Conservation (phyloP, 139 green algal species). For the Nannochloris sp. region DNA sequence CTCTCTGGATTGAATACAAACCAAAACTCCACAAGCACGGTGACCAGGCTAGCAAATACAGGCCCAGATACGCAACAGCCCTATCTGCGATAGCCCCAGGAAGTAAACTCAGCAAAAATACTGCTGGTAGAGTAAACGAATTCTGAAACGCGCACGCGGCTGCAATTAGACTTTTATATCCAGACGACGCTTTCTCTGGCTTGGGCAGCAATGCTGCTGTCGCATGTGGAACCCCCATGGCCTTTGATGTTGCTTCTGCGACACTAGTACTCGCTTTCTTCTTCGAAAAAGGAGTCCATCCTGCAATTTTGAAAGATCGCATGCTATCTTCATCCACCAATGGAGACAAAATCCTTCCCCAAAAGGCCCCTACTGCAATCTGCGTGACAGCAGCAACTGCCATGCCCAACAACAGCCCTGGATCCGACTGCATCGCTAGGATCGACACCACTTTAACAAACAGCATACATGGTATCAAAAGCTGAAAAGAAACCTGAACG, state of each 20-base stretch:
- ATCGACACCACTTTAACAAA: slow-evolving; percentile 50
- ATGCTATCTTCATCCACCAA: slow-evolving; percentile 14
- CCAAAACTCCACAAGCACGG: slow-evolving; percentile 49
- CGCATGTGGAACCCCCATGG: slow-evolving; percentile 23
- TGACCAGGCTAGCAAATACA: slow-evolving; percentile 49
- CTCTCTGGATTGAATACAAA: slow-evolving; percentile 17
- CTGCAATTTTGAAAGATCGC: background rate
- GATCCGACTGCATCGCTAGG: slow-evolving; percentile 13
- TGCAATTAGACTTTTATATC: slow-evolving; percentile 29
- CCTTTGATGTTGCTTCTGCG: slow-evolving; percentile 22
- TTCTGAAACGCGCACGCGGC: slow-evolving; percentile 56
- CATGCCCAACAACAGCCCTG: slow-evolving; percentile 20
- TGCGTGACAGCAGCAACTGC: slow-evolving; percentile 10
- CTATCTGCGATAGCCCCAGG: slow-evolving; percentile 10
- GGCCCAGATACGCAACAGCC: slow-evolving; percentile 23
- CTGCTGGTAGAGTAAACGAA: slow-evolving; percentile 50
- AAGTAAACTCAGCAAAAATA: slow-evolving; percentile 50
- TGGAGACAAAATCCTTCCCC: slow-evolving; percentile 12
- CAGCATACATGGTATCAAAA: slow-evolving; percentile 53
- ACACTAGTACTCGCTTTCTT: slow-evolving; percentile 5
- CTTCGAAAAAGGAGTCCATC: background rate
- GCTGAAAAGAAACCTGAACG: slow-evolving; percentile 43
- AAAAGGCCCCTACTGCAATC: slow-evolving; percentile 17
- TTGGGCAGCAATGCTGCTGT: slow-evolving; percentile 20
- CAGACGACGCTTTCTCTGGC: slow-evolving; percentile 4